Conservation (phyloP, 2,329 filamentous ascomycete genomes). For the Plectosphaerella cucumerina region DNA sequence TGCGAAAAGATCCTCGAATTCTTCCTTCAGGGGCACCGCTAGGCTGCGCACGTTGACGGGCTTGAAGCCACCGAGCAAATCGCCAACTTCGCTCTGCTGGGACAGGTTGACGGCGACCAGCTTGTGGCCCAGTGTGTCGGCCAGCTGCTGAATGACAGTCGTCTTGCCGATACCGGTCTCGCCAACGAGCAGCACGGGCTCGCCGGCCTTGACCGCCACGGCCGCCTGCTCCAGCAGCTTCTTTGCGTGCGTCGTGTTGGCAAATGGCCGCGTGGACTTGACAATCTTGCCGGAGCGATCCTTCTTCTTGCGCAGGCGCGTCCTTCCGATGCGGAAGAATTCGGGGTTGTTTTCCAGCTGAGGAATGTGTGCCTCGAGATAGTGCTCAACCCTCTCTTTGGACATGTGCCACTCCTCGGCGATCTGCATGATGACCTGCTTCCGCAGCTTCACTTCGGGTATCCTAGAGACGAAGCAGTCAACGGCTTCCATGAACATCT, state of each 20-base stretch:
- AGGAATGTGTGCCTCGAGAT: constrained; percentile 69
- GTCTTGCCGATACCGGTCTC: constrained; percentile 99
- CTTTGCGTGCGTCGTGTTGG: constrained; percentile 80
- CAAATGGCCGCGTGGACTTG: constrained; percentile 67
- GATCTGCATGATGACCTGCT: constrained; percentile 62
- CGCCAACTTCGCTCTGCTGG: constrained; percentile 96
- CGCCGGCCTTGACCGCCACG: constrained; percentile 74
- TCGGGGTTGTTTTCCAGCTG: constrained; percentile 58
- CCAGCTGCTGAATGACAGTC: constrained; percentile 89
- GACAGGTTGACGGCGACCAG: constrained; percentile 93
- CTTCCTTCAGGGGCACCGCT: constrained; percentile 85
- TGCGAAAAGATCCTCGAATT: constrained; percentile 86
- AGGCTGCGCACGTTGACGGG: constrained; percentile 87
- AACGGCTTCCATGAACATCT: constrained; percentile 88
- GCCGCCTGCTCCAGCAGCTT: constrained; percentile 85
- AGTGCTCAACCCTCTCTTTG: constrained; percentile 74
- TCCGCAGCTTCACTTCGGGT: constrained; percentile 58
- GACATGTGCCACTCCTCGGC: constrained; percentile 86
- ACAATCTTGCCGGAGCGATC: constrained; percentile 39
- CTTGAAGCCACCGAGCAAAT: constrained; percentile 93
- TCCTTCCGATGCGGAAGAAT: constrained; percentile 62
- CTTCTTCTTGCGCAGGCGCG: constrained; percentile 55
- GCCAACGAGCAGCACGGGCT: constrained; percentile 91
- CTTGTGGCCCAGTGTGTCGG: constrained; percentile 77
- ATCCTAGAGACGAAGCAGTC: constrained; percentile 88